Conservation (phyloP, 2,329 filamentous ascomycete species). For the Chaetomiaceae sp. region DNA sequence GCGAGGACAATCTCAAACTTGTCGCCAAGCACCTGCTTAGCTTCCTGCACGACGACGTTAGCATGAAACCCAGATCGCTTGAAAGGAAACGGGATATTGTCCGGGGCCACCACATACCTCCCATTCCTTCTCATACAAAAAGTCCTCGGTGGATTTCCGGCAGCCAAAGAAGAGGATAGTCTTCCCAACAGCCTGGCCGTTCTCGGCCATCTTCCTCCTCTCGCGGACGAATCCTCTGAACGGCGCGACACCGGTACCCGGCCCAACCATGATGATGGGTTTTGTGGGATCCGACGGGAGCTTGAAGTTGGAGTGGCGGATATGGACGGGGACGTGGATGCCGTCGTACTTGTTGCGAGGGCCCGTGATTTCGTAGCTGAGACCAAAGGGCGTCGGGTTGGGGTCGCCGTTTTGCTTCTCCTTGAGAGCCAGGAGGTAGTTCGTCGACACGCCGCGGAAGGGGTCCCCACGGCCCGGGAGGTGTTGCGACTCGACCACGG, state of each 20-base stretch:
- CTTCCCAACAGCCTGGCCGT: conserved; percentile 77
- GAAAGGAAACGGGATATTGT: too few relatives aligned
- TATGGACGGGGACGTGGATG: conserved; percentile 88
- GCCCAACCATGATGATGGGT: conserved; percentile 93
- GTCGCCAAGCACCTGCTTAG: conserved; percentile 77
- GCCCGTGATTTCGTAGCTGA: conserved; percentile 81
- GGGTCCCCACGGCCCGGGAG: conserved; percentile 71
- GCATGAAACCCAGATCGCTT: too few relatives aligned
- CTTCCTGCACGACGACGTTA: conserved; percentile 57
- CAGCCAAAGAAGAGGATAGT: conserved; percentile 95
- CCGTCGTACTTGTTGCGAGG: conserved; percentile 97
- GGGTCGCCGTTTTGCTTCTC: conserved; percentile 92
- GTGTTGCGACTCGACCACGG: conserved; percentile 80
- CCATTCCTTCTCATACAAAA: conserved; percentile 88
- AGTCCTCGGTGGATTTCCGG: conserved; percentile 82
- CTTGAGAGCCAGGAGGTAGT: conserved; percentile 91
- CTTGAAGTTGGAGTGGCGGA: conserved; percentile 99
- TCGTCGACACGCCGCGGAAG: conserved; percentile 93
- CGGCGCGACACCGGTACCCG: conserved; percentile 92
- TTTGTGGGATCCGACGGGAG: conserved; percentile 91
- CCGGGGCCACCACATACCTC: conserved; percentile 57
- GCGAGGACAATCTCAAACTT: conserved; percentile 87
- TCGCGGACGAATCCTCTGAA: conserved; percentile 96
- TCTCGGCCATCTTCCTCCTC: conserved; percentile 74
- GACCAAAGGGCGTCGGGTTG: conserved; percentile 73